These are phyloP conservation scores for Penicillium digitatum DNA, from an alignment of 2,329 filamentous ascomycete species.

Conservation along the genomic window DNA sequence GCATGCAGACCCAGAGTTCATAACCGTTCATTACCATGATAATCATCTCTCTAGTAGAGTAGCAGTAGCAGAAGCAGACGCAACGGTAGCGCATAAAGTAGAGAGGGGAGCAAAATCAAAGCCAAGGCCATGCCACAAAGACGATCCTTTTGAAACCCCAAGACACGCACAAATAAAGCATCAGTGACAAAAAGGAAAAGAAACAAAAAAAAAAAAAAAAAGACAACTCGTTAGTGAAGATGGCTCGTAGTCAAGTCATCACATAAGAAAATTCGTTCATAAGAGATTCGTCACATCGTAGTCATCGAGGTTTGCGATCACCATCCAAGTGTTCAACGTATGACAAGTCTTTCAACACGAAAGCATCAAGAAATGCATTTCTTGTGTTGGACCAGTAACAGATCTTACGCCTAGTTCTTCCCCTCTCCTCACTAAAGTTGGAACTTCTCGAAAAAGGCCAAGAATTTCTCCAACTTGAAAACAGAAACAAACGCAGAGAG, in stretches of 20 bases:
- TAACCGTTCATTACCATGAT: constrained; percentile 29
- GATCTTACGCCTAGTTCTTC: neutral
- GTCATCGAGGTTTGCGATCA: constrained; percentile 27
- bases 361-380: constrained; percentile 17
- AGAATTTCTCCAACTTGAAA: neutral
- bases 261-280: constrained; percentile 27
- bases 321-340: neutral
- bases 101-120: constrained; percentile 2
- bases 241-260: constrained; percentile 10
- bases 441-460: neutral
- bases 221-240: constrained; percentile 9
- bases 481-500: neutral
- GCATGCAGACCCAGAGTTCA: constrained; percentile 15
- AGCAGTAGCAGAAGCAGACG: constrained; percentile 13
- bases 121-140: constrained; percentile 9
- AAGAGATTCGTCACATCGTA: constrained; percentile 39
- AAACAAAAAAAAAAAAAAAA: neutral
- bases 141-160: constrained; percentile 14
- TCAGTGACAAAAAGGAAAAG: constrained; percentile 1
- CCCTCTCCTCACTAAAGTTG: neutral
- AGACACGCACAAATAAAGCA: neutral
- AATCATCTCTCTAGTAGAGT: constrained; percentile 25
- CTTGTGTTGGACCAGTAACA: neutral
- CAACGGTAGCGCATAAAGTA: constrained; percentile 6
- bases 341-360: neutral